Evolutionary conservation across 345 rosid species (phyloP).

Genomic region (Salix koriyanagi): DNA sequence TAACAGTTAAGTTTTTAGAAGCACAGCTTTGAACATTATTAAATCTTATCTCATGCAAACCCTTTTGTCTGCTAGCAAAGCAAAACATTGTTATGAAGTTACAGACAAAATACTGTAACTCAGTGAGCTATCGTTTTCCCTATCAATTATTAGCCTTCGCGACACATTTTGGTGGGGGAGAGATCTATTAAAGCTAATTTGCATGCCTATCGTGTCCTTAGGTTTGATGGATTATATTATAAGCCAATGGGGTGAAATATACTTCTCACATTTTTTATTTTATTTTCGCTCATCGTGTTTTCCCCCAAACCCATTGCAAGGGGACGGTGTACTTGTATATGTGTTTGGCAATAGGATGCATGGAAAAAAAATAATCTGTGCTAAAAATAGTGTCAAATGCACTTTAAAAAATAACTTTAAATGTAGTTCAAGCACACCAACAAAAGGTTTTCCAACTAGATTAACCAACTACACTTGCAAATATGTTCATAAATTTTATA

Average conservation of each 20-base stretch:
- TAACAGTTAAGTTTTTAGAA: slow-evolving; percentile 8
- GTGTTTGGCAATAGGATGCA: too few species aligned
- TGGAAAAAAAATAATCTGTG: too few species aligned
- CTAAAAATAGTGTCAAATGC: too few species aligned
- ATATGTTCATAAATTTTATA: too few species aligned
- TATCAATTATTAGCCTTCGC: background rate
- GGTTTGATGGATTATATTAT: background rate
- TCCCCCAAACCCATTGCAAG: too few species aligned
- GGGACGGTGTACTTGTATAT: too few species aligned
- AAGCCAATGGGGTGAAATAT: background rate
- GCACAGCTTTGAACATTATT: background rate
- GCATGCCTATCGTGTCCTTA: background rate
- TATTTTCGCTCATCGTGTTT: background rate
- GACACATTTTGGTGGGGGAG: background rate
- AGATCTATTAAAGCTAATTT: background rate
- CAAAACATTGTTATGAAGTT: background rate
- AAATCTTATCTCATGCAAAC: background rate
- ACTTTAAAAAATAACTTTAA: too few species aligned
- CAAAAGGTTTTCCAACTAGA: too few species aligned
- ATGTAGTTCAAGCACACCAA: too few species aligned
- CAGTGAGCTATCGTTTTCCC: background rate
- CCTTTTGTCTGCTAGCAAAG: background rate
- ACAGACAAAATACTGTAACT: background rate
- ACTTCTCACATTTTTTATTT: background rate
- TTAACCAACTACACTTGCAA: too few species aligned